Base-by-base conservation (phyloP, 805 yeast species). In the Torulaspora gathmanii region DNA sequence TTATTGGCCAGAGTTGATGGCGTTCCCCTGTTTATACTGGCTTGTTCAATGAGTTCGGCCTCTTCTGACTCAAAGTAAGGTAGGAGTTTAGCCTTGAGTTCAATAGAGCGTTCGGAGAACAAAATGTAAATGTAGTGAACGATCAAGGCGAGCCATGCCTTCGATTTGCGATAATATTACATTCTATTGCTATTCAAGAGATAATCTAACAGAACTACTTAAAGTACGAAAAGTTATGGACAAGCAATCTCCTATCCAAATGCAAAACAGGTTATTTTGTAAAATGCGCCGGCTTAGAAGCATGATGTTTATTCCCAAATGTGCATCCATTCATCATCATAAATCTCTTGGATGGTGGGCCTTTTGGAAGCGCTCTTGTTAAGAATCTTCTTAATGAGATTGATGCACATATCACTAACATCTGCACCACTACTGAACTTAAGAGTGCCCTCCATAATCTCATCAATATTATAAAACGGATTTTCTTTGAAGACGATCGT, bases 381-480 rank as follows among this genome's bases (percentile, higher is more conserved):
- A 49, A 91, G 70, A 34, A 90, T 86, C 54, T 60, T 71, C 47
- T 70, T 69, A 35, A 90, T 83, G 60, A 90, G 70, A 4, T 71
- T 72, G 22, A 79, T 67, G 54, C 90, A 78, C 2, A 70, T 76
- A 1, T 76, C 81, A 56, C 86, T 80, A 16, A 80, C 74, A 9
- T 56, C 54, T 1, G 42, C 47, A 13, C 51, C 42, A 22, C 52
- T 52, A 33, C 69, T 58, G 31, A 88, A 71, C 37, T 86, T 74
- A 50, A 90, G 67, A 38, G 83, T 90, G 1, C 95, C 96, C 53
- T 88, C 96, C 79, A 90, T 79, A 43, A 93, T 93, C 63, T 90
- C 98, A 64, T 91, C 97, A 39, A 90, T 95, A 61, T 87, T 89
- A 64, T 88, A 87, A 58, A 91, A 93, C 7, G 99, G 99, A 57